Evolutionary conservation across 163 green algal genomes (phyloP).

Genomic region (Chlorella variabilis): DNA sequence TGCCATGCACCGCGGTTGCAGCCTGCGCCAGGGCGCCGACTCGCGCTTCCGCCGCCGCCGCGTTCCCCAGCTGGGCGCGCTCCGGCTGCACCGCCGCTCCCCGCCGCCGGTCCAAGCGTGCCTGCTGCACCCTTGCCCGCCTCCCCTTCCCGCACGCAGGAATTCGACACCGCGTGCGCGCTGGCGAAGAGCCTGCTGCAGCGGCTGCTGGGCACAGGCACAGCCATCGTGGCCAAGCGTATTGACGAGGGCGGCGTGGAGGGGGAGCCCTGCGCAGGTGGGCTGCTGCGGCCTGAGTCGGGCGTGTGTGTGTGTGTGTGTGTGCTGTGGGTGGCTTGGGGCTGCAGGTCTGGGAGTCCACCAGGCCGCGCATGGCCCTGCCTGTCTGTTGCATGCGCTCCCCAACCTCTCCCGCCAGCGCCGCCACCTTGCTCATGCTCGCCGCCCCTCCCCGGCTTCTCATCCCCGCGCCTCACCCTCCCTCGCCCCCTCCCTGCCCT

Average conservation of each 20-base stretch:
- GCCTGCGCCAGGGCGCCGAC: no score
- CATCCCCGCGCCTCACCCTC: no score
- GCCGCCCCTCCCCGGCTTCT: no score
- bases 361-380: not conserved
- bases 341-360: not conserved
- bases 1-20: no score
- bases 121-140: no score
- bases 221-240: conserved; percentile 22
- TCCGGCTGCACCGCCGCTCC: no score
- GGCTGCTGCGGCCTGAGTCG: not conserved
- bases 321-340: not conserved
- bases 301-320: no score
- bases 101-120: no score
- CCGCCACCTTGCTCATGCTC: no score
- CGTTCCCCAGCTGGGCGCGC: no score
- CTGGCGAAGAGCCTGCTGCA: conserved; percentile 42
- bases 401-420: no score
- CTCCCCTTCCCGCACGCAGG: conserved; percentile 1
- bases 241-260: conserved; percentile 58
- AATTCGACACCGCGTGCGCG: conserved; percentile 45
- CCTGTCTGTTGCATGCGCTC: not conserved
- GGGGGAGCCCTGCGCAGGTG: conserved; percentile 45
- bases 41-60: not conserved
- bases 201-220: conserved; percentile 19
- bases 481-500: no score